These are phyloP conservation scores for Inosperma sp. DNA, from an alignment of 768 basidiomycete genomes.

Conservation along the genomic window DNA sequence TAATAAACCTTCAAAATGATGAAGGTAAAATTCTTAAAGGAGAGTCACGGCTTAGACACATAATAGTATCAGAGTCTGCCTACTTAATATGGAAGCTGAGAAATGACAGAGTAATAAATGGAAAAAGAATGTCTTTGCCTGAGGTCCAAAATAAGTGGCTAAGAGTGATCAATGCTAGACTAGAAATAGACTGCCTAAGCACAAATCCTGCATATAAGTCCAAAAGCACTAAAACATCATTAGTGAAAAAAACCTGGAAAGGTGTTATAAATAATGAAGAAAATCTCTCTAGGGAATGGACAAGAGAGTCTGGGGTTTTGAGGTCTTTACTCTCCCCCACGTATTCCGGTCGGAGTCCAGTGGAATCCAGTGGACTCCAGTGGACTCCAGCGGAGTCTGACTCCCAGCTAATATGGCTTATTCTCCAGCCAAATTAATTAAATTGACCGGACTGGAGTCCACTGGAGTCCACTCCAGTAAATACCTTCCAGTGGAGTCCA, in stretches of 20 bases:
- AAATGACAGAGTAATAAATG: constrained; percentile 3
- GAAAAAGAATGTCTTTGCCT: not conserved
- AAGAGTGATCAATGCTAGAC: constrained; percentile 15
- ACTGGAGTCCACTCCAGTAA: too few relatives aligned
- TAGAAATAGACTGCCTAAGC: constrained; percentile 18
- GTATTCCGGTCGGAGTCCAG: too few relatives aligned
- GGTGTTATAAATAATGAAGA: constrained; percentile 6
- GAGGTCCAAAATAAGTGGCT: constrained; percentile 22
- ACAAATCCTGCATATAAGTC: constrained; percentile 7
- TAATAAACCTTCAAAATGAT: not conserved
- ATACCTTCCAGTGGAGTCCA: too few relatives aligned
- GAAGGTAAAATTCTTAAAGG: not conserved
- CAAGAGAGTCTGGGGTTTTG: constrained; percentile 15
- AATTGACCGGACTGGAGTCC: too few relatives aligned
- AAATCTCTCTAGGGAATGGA: constrained; percentile 11
- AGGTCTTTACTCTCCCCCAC: too few relatives aligned
- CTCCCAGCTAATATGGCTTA: too few relatives aligned
- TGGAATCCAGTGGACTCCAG: too few relatives aligned
- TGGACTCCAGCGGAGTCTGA: too few relatives aligned
- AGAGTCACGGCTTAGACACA: not conserved
- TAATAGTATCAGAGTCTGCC: constrained; percentile 5
- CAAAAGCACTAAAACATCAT: not conserved
- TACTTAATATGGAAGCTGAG: constrained; percentile 11
- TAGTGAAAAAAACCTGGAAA: constrained; percentile 14
- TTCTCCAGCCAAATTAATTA: too few relatives aligned